These are phyloP conservation scores for Favolaschia claudopus DNA, from an alignment of 768 basidiomycete species.

Conservation along the genomic window DNA sequence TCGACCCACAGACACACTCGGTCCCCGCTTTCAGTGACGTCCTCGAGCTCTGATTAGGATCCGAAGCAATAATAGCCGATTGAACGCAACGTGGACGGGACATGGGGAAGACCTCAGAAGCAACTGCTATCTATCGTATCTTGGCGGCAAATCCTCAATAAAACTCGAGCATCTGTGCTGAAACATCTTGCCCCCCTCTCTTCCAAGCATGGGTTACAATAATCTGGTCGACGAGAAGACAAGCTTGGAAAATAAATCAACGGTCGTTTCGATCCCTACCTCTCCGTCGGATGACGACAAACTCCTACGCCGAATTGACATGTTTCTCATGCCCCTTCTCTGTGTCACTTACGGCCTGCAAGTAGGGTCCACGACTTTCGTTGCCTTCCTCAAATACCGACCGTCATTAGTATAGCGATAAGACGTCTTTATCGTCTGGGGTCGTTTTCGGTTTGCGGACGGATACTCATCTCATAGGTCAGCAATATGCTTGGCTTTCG, in stretches of 20 bases:
- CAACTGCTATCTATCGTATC: no score
- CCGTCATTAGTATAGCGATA: constrained; percentile 9
- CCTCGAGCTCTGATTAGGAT: no score
- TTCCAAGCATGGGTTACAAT: background rate
- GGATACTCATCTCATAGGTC: constrained; percentile 17
- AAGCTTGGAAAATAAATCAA: background rate
- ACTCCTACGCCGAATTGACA: constrained; percentile 9
- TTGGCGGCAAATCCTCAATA: no score
- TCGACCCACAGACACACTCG: no score
- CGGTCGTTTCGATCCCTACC: background rate
- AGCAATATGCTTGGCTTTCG: constrained; percentile 21
- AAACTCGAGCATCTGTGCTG: no score
- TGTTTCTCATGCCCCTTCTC: constrained; percentile 12
- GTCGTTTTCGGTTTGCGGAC: constrained; percentile 10
- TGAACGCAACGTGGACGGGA: no score
- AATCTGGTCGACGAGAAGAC: background rate
- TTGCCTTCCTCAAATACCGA: background rate
- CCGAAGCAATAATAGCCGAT: no score
- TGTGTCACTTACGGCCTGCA: constrained; percentile 15
- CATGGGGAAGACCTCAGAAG: no score
- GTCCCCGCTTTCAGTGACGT: no score
- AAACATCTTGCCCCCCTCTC: background rate
- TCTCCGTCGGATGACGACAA: background rate
- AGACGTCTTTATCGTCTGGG: constrained; percentile 9
- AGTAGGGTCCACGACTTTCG: background rate